Base-by-base conservation (phyloP, 176 grass and related monocot species). In the Phyllostachys edulis region DNA sequence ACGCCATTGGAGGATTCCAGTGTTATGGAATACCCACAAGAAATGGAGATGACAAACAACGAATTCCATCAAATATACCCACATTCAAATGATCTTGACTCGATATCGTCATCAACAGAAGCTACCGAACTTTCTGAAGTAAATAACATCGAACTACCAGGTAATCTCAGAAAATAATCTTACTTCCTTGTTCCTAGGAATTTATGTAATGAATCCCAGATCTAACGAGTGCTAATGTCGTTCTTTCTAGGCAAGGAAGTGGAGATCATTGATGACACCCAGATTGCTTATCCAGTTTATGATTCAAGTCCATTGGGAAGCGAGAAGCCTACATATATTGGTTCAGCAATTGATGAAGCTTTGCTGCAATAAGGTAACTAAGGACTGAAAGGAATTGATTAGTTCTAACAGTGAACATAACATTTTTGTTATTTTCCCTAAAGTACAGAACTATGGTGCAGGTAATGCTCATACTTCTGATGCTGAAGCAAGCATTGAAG, bases 221-320 rank as follows among this genome's bases (percentile, higher is more conserved):
- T 85, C 21, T 77, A 65, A 38, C 20, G 38, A 36, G 18, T 68
- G 4, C 5, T 62, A 18, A 4, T 70, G 37, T 69, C 38, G 18
- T 67, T 87, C n/a, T 83, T 81, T 79, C 10, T 76, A 76, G 82
- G 61, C 24, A 88, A 82, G n/a, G 82, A 88, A 85, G n/a, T 66
- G 38, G 85, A 75, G 14, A 37, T 69, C 5, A 63, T 67, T 71
- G 65, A 87, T 79, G 82, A 85, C 17, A 59, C 50, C 69, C 82
- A 69, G 7, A 50, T 88, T 24, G 50, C 23, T 63, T 81, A 93
- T 74, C 85, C 88, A 69, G 18, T 93, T 70, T 82, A 90, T 26
- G 77, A 90, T 93, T 83, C 78, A 68, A 93, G 88, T 80, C 85
- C 82, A 69, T 69, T 73, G 1, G 68, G 71, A 86, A 86, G 73